A percentile compares a stretch with the other conserved stretches of the same genome.
These are phyloP conservation scores for Knoxia roxburghii DNA, from an alignment of 257 asterid species.

Conservation along the genomic window DNA sequence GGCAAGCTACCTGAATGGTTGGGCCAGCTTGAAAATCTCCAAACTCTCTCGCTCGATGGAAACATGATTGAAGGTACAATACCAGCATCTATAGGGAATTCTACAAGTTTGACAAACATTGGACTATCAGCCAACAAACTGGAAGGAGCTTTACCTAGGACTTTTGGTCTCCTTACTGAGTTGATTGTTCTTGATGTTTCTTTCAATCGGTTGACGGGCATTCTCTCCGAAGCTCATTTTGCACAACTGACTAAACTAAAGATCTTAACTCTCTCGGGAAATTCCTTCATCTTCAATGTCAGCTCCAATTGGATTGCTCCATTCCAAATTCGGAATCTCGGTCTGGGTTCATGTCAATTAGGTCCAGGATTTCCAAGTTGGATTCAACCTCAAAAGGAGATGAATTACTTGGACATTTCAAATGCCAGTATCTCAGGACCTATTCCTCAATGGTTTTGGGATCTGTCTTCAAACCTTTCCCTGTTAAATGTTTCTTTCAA, in stretches of 20 bases:
- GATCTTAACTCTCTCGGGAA: constrained; percentile 26
- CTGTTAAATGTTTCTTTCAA: constrained; percentile 43
- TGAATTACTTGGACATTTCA: constrained; percentile 36
- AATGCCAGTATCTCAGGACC: constrained; percentile 45
- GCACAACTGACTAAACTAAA: constrained; percentile 23
- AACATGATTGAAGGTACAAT: constrained; percentile 44
- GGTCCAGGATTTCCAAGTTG: constrained; percentile 49
- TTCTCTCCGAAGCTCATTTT: constrained; percentile 37
- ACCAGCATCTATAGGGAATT: constrained; percentile 41
- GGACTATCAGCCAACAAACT: constrained; percentile 31
- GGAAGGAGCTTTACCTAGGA: constrained; percentile 35
- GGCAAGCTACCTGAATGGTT: constrained; percentile 47
- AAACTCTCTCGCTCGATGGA: constrained; percentile 20
- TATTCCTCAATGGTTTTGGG: constrained; percentile 53
- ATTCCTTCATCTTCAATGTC: constrained; percentile 34
- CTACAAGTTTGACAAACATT: constrained; percentile 20
- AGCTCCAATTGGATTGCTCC: constrained; percentile 43
- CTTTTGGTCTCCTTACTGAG: constrained; percentile 34
- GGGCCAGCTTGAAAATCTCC: constrained; percentile 30
- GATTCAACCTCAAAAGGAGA: constrained; percentile 42
- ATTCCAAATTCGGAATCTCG: constrained; percentile 38
- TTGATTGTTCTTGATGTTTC: constrained; percentile 37
- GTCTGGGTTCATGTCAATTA: constrained; percentile 35
- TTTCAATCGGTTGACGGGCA: constrained; percentile 30
- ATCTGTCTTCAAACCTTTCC: constrained; percentile 39